phyloP scores from a whole-genome alignment of 768 basidiomycete species.

The Pleurotus sapidus region DNA sequence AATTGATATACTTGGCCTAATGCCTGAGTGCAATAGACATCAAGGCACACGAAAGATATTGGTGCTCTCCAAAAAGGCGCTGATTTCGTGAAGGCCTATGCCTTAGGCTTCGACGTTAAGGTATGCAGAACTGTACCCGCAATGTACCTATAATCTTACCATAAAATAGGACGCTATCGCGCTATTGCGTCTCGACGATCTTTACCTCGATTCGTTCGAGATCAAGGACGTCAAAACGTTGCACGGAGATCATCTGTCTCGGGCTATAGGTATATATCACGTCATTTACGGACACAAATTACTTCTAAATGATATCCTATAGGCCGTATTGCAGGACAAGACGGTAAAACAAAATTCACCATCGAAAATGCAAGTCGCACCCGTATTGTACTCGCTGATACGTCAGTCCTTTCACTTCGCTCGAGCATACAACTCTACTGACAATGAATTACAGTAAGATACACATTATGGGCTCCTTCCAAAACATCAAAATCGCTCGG shows the following conservation, averaged over 20 bases:
- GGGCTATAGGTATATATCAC: constrained; percentile 74
- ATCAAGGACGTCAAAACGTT: constrained; percentile 99
- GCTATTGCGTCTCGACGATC: constrained; percentile 90
- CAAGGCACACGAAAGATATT: constrained; percentile 90
- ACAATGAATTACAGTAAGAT: constrained; percentile 66
- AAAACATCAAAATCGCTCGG: constrained; percentile 96
- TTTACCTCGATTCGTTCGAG: constrained; percentile 98
- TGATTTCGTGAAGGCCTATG: constrained; percentile 94
- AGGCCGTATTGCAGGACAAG: constrained; percentile 98
- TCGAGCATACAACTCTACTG: background rate
- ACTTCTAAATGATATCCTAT: constrained; percentile 3
- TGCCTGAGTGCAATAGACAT: constrained; percentile 56
- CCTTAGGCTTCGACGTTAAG: constrained; percentile 93
- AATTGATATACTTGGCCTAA: background rate
- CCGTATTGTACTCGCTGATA: constrained; percentile 97
- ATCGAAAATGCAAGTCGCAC: constrained; percentile 97
- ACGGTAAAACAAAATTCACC: constrained; percentile 98
- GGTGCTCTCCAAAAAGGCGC: constrained; percentile 95
- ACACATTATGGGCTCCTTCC: constrained; percentile 97
- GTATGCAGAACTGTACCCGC: constrained; percentile 36
- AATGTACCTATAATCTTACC: background rate
- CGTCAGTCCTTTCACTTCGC: constrained; percentile 51
- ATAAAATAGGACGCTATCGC: constrained; percentile 84
- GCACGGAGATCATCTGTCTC: constrained; percentile 96
- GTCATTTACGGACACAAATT: background rate